Evolutionary conservation across 1,284 basidiomycete species (phyloP), one percentile per base, ranked within the genome.

Genomic region (Melanopsichium pennsylvanicum): DNA sequence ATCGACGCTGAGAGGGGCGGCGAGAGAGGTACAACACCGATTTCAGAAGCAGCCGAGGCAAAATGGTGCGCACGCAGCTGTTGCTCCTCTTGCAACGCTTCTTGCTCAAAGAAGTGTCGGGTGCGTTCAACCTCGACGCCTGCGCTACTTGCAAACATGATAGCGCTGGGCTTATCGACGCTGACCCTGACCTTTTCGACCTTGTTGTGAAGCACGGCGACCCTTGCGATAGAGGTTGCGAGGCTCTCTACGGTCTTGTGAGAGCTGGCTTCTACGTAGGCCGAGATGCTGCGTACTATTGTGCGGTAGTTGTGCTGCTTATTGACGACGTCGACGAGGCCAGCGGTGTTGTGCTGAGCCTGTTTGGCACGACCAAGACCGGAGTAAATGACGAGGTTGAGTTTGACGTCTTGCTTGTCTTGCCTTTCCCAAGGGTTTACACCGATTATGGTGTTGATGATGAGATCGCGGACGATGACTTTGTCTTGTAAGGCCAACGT

Each of bases 211-310:
- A 69, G 15, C 5, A 78, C 46, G 0, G 84, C 86, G 8, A 88
- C 84, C 1, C 84, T 81, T 0, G 90, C 87, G 13, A 89, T 84
- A 10, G 83, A 83, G 7, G 89, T 88, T 8, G 86, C 86, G 11
- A 93, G 83, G 1, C 89, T 86, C 80, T 94, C 91, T 46, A 93
- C 83, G 0, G 91, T 93, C 33, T 87, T 83, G 71, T 86, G 91
- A 0, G 83, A 82, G 0, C 88, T 86, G 3, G 80, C 70, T 31
- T 81, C 75, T 5, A 85, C 81, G 64, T 81, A 84, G 77, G 84
- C 75, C 9, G 66, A 42, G 83, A 83, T 42, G 58, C 76, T 29
- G 31, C 61, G 29, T 5, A 72, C 45, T 29, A 76, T 38, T 36
- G 72, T 51, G 55, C 66, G 33, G 25, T 57, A 45, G 57, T 72